These are phyloP conservation scores for Geotrichum ghanense DNA, from an alignment of 805 yeast species.

Conservation along the genomic window DNA sequence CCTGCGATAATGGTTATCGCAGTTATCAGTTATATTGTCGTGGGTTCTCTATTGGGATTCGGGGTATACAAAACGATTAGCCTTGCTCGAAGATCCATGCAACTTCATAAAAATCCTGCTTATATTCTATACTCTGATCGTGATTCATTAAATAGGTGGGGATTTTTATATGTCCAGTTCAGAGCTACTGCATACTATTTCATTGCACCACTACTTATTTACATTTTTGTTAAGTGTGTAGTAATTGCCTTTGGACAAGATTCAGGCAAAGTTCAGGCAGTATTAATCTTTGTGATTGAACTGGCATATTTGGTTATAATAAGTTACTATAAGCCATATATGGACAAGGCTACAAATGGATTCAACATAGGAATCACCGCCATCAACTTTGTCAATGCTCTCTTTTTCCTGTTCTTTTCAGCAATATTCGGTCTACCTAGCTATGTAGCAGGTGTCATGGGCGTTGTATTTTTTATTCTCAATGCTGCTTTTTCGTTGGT, in stretches of 20 bases:
- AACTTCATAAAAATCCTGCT: conserved; percentile 81
- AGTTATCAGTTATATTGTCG: conserved; percentile 48
- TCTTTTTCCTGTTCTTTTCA: conserved; percentile 83
- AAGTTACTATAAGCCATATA: conserved; percentile 71
- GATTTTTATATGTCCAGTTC: conserved; percentile 85
- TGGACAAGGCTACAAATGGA: conserved; percentile 92
- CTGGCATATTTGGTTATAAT: conserved; percentile 52
- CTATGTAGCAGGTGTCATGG: conserved; percentile 86
- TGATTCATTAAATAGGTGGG: conserved; percentile 70
- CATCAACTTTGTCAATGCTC: conserved; percentile 68
- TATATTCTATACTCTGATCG: conserved; percentile 80
- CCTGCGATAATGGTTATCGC: conserved; percentile 77
- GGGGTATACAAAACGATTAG: conserved; percentile 65
- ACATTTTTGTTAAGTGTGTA: conserved; percentile 62
- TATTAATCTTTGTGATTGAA: conserved; percentile 66
- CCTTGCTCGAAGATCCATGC: conserved; percentile 62
- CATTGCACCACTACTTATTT: conserved; percentile 50
- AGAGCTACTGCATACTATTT: conserved; percentile 83
- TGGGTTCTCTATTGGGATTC: conserved; percentile 48
- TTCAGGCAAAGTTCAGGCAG: conserved; percentile 73
- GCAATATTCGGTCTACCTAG: conserved; percentile 73
- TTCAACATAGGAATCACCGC: conserved; percentile 80
- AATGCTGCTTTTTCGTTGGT: conserved; percentile 84
- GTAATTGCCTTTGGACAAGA: conserved; percentile 79
- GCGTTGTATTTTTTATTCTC: conserved; percentile 75